A percentile compares a stretch with the other conserved stretches of the same genome.
These are phyloP conservation scores for Piromyces sp. DNA, from an alignment of 192 early-diverging fungal genomes.

Conservation along the genomic window DNA sequence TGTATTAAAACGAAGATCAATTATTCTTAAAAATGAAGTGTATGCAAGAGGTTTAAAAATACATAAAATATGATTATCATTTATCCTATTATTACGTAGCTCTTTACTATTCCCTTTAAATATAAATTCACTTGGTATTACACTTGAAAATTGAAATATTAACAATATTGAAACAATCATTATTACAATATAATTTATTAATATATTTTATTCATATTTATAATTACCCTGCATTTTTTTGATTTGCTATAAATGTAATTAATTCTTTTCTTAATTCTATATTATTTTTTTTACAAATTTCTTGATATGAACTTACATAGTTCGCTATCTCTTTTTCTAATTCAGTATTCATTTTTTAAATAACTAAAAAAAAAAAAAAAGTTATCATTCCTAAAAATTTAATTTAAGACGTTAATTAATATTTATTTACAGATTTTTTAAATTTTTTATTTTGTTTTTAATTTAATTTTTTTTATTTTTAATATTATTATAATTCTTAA, in stretches of 20 bases:
- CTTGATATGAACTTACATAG: neutral
- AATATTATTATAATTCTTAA: no score
- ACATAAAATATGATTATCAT: neutral
- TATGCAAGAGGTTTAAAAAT: neutral
- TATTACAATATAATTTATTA: no score
- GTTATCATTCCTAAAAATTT: no score
- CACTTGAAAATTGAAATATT: neutral
- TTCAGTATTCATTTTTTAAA: neutral
- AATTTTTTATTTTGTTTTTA: no score
- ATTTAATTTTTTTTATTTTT: no score
- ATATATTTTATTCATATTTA: no score
- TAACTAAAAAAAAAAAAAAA: no score
- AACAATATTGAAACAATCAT: no score
- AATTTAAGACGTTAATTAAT: no score
- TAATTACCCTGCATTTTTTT: neutral
- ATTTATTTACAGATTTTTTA: no score
- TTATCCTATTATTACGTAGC: neutral
- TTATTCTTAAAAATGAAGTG: neutral
- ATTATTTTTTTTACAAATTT: neutral
- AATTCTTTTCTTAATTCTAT: neutral
- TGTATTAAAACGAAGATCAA: neutral
- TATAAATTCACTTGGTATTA: neutral
- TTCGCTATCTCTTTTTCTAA: neutral
- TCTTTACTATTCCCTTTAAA: neutral
- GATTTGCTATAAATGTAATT: neutral